phyloP scores from a whole-genome alignment of 1,284 basidiomycete species.

The Coniophora puteana region DNA sequence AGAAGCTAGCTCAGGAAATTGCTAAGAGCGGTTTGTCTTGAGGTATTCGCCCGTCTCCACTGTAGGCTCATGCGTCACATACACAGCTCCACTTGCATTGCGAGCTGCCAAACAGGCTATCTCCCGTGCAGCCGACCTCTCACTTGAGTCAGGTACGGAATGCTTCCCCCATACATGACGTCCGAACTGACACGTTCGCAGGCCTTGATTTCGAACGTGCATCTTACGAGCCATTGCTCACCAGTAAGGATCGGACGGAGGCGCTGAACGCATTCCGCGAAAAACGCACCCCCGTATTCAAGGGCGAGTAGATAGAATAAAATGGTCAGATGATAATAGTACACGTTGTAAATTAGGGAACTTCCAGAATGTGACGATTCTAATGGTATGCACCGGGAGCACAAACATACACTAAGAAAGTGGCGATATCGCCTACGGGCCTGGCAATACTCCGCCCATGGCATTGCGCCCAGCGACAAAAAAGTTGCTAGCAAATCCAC shows the following conservation, averaged over 20 bases:
- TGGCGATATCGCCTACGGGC: slow-evolving; percentile 2
- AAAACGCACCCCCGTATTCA: slow-evolving; percentile 82
- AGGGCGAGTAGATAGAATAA: slow-evolving; percentile 58
- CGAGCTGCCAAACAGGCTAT: slow-evolving; percentile 89
- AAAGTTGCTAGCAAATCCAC: slow-evolving; percentile 50
- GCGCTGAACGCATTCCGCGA: slow-evolving; percentile 88
- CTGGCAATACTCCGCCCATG: slow-evolving; percentile 6
- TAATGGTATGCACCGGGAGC: neutral
- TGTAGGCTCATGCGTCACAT: slow-evolving; percentile 1
- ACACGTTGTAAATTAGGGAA: slow-evolving; percentile 1
- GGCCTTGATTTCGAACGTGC: slow-evolving; percentile 88
- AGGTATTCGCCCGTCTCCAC: neutral
- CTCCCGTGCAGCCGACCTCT: slow-evolving; percentile 72
- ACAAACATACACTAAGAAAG: neutral
- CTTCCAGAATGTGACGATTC: neutral
- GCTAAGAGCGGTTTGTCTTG: slow-evolving; percentile 58
- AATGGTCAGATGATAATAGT: slow-evolving; percentile 2
- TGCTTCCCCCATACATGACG: neutral
- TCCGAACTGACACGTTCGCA: slow-evolving; percentile 17
- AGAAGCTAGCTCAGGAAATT: slow-evolving; percentile 64
- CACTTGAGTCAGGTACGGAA: slow-evolving; percentile 66
- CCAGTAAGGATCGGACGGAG: slow-evolving; percentile 77
- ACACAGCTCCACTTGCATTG: slow-evolving; percentile 80
- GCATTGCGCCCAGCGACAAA: slow-evolving; percentile 33
- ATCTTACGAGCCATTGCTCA: slow-evolving; percentile 82